Evolutionary conservation across 1,139 yeast genomes (phyloP), one percentile per base, ranked within the genome.

Genomic region (Nakaseomyces nivariensis): DNA sequence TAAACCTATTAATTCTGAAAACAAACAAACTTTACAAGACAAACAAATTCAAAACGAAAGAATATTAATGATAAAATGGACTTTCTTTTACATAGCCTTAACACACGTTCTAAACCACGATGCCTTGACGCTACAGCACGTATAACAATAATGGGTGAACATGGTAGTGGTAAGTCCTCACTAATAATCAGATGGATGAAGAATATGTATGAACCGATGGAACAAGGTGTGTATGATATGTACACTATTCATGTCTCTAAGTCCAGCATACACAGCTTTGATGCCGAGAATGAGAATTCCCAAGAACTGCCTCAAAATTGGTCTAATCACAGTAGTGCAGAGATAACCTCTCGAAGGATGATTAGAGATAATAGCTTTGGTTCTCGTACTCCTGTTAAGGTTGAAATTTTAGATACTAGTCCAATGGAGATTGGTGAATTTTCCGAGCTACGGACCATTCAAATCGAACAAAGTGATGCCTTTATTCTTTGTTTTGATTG

Each of bases 381-480:
- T 11, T 51, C 48, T 43, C 47, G 38, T 24, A 44, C 52, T 4
- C 51, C 47, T 2, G 37, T 59, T 24, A 57, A 59, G 9, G 58
- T 56, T 5, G 60, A 61, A 42, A 49, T 62, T 31, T 46, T 61
- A 22, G 66, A 63, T 45, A 50, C 58, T 7, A 51, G 55, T 8
- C 55, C 57, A 13, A 48, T 56, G 40, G 64, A 59, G 26, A 54
- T 50, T 25, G 55, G 58, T 4, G 59, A 57, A 44, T 57, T 56
- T 44, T 57, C 62, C 4, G 63, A 56, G 31, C 34, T 61, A 10
- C 51, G 56, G 37, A 49, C 49, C 9, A 45, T 57, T 32, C 67
- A 63, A 49, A 53, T 61, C 11, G 45, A 51, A 27, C 66, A 64
- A 49, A 52, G 63, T 2, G 67, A 64, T 52, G 64, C 61, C 10